A percentile compares a stretch with the other conserved stretches of the same genome.
phyloP scores from a whole-genome alignment of 1,284 basidiomycete genomes.

The Leccinum huronense region DNA sequence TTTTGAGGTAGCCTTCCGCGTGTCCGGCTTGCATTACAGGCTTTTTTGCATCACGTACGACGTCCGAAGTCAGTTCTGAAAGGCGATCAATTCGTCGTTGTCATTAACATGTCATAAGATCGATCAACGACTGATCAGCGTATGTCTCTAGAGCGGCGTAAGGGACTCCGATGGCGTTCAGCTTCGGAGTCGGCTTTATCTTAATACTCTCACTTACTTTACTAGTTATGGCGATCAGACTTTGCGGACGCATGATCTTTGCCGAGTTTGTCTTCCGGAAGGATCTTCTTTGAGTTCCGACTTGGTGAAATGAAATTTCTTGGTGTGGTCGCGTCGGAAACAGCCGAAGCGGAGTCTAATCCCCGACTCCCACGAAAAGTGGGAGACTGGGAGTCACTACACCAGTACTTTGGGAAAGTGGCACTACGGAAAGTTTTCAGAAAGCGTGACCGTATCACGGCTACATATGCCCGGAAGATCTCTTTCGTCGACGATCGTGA shows the following conservation, averaged over 20 bases:
- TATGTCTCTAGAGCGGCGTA: conserved; percentile 84
- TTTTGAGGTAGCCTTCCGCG: conserved; percentile 96
- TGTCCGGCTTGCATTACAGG: conserved; percentile 79
- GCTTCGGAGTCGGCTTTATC: conserved; percentile 1
- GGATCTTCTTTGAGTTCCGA: conserved; percentile 75
- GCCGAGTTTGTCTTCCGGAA: conserved; percentile 94
- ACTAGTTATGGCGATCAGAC: conserved; percentile 73
- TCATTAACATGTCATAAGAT: conserved; percentile 60
- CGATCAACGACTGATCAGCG: conserved; percentile 75
- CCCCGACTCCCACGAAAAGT: too few relatives aligned
- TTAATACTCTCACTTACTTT: conserved; percentile 56
- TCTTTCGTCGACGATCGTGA: too few relatives aligned
- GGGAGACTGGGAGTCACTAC: too few relatives aligned
- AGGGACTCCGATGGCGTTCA: conserved; percentile 13
- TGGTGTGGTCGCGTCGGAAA: too few relatives aligned
- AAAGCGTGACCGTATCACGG: too few relatives aligned
- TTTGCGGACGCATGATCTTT: conserved; percentile 96
- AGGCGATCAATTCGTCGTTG: conserved; percentile 88
- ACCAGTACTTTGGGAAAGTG: too few relatives aligned
- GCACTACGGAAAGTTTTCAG: too few relatives aligned
- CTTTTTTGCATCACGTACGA: conserved; percentile 70
- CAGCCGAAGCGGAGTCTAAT: too few relatives aligned
- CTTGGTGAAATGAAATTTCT: conserved; percentile 23
- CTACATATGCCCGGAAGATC: too few relatives aligned
- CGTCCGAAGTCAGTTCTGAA: conserved; percentile 78